Evolutionary conservation across 2,329 filamentous ascomycete species (phyloP).

Genomic region (Fusarium burgessii): DNA sequence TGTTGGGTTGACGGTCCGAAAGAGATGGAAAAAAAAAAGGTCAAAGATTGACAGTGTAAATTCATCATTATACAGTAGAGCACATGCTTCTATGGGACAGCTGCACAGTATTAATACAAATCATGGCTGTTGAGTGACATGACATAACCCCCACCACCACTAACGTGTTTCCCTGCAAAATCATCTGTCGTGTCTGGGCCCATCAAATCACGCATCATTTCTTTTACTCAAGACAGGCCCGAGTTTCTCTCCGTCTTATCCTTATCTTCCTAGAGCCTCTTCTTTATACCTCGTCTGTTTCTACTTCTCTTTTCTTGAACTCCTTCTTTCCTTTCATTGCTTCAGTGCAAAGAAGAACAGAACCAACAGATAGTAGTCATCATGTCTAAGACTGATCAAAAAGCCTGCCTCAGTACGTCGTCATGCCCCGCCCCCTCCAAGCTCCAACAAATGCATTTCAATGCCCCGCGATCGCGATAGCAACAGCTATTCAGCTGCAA

Average conservation of each 20-base stretch:
- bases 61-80: constrained; percentile 25
- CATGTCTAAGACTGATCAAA: constrained; percentile 68
- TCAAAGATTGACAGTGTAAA: constrained; percentile 6
- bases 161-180: constrained; percentile 46
- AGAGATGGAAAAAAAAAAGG: constrained; percentile 8
- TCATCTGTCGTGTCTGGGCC: constrained; percentile 33
- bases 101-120: constrained; percentile 24
- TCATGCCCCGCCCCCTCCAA: constrained; percentile 48
- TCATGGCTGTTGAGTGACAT: constrained; percentile 35
- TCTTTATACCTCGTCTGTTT: constrained; percentile 32
- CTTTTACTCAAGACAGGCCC: constrained; percentile 34
- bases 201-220: constrained; percentile 51
- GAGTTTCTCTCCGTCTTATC: constrained; percentile 38
- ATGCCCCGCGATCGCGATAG: constrained; percentile 38
- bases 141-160: constrained; percentile 46
- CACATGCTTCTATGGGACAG: rapidly evolving
- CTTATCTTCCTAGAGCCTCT: constrained; percentile 27
- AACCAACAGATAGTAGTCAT: constrained; percentile 42
- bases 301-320: constrained; percentile 7
- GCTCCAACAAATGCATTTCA: constrained; percentile 38
- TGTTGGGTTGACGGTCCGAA: constrained; percentile 41
- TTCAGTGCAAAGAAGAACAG: constrained; percentile 25
- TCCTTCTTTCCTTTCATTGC: constrained; percentile 32
- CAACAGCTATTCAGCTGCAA: constrained; percentile 16
- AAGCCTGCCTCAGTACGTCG: constrained; percentile 71